Evolutionary conservation across 129 eudicot genomes (phyloP).

Genomic region (Apium graveolens): DNA sequence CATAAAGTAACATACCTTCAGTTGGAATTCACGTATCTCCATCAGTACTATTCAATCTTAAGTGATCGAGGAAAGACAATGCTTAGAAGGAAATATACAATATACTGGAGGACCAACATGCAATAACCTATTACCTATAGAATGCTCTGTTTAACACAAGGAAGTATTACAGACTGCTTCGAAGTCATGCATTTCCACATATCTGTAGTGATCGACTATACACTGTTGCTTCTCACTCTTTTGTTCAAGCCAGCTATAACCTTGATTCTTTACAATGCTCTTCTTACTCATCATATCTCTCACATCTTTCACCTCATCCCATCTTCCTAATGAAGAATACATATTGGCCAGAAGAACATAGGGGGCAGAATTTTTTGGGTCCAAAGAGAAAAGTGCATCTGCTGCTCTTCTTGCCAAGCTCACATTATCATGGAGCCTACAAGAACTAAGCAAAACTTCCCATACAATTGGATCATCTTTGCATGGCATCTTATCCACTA

Average conservation of each 20-base stretch:
- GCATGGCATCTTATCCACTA: conserved; percentile 45
- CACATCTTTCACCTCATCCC: conserved; percentile 63
- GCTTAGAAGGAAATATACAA: neutral
- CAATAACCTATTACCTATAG: neutral
- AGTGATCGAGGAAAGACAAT: neutral
- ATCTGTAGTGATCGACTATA: conserved; percentile 3
- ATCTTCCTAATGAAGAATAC: conserved; percentile 71
- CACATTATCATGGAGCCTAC: conserved; percentile 63
- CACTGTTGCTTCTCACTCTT: conserved; percentile 23
- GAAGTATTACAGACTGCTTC: conserved; percentile 8
- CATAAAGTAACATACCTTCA: conserved; percentile 19
- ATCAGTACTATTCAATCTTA: conserved; percentile 17
- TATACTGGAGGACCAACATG: neutral
- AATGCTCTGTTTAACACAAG: neutral
- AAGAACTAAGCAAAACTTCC: conserved; percentile 83
- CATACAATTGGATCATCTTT: conserved; percentile 59
- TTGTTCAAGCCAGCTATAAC: conserved; percentile 63
- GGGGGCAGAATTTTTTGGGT: conserved; percentile 57
- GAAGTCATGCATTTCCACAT: conserved; percentile 8
- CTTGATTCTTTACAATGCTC: conserved; percentile 54
- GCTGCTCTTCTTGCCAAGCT: conserved; percentile 61
- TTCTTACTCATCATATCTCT: conserved; percentile 46
- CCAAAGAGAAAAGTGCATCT: conserved; percentile 49
- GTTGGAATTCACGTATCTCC: conserved; percentile 30
- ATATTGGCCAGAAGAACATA: conserved; percentile 84